Percentiles rank a stretch among this genome's conserved stretches.
Evolutionary conservation across 176 grass and related monocot species (phyloP).

Genomic region (Tillandsia fasciculata): DNA sequence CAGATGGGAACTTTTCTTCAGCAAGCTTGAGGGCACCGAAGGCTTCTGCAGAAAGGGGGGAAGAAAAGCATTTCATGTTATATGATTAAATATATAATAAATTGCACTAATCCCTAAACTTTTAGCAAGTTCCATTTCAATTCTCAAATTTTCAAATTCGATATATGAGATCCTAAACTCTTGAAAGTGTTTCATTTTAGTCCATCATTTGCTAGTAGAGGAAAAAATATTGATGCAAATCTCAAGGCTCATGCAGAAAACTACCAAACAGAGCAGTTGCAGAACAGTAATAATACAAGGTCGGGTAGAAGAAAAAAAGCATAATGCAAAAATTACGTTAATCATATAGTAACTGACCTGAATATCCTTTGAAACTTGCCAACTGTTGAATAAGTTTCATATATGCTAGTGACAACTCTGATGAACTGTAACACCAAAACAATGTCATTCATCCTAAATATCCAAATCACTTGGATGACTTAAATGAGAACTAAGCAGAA

Average conservation of each 20-base stretch:
- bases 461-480: constrained; percentile 10
- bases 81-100: not conserved
- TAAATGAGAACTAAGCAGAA: constrained; percentile 6
- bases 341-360: constrained; percentile 36
- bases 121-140: not conserved
- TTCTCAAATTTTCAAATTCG: too few species aligned
- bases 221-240: not conserved
- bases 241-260: not conserved
- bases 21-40: constrained; percentile 74
- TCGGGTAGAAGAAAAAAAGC: not conserved
- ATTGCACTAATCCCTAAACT: not conserved
- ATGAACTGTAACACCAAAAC: constrained; percentile 47
- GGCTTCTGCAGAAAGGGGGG: constrained; percentile 40
- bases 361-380: constrained; percentile 75
- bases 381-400: constrained; percentile 82
- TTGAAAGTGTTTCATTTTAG: too few species aligned
- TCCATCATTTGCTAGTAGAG: too few species aligned
- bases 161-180: too few species aligned
- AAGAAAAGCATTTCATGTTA: not conserved
- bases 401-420: constrained; percentile 71
- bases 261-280: not conserved
- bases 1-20: constrained; percentile 63
- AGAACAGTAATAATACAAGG: not conserved
- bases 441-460: constrained; percentile 23
- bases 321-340: not conserved